phyloP scores from a whole-genome alignment of 1,284 basidiomycete species.

The Ceratobasidium sp. region DNA sequence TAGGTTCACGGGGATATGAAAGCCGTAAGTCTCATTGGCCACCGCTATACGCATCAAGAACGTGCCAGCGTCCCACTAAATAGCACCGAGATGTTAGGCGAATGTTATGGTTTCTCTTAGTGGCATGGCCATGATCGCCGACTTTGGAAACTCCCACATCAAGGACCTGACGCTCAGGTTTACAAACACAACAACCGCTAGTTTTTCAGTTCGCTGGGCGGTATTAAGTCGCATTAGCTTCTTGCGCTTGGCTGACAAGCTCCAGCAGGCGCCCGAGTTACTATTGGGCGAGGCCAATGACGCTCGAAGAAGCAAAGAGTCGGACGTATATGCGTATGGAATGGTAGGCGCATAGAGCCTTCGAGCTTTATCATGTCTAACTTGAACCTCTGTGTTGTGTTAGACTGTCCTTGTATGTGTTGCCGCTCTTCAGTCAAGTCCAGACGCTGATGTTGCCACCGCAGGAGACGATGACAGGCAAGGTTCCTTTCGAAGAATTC shows the following conservation, averaged over 20 bases:
- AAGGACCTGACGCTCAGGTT: not conserved
- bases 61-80: too few species aligned
- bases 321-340: constrained; percentile 7
- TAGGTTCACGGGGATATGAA: constrained; percentile 12
- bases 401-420: not conserved
- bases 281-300: not conserved
- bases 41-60: too few species aligned
- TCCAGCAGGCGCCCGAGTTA: not conserved
- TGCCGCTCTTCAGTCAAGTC: too few species aligned
- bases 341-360: not conserved
- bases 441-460: too few species aligned
- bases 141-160: not conserved
- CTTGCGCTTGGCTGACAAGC: not conserved
- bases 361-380: not conserved
- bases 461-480: constrained; percentile 1
- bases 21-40: not conserved
- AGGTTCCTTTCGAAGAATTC: not conserved
- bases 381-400: not conserved
- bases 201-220: constrained; percentile 7
- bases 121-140: not conserved
- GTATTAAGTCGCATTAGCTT: not conserved
- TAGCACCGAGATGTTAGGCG: not conserved
- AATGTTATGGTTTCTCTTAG: not conserved
- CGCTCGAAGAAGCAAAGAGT: not conserved
- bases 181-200: not conserved